A percentile compares a stretch with the other conserved stretches of the same genome.
Conservation (phyloP, 164 flowering plant genomes). For the Stephania yunnanensis region DNA sequence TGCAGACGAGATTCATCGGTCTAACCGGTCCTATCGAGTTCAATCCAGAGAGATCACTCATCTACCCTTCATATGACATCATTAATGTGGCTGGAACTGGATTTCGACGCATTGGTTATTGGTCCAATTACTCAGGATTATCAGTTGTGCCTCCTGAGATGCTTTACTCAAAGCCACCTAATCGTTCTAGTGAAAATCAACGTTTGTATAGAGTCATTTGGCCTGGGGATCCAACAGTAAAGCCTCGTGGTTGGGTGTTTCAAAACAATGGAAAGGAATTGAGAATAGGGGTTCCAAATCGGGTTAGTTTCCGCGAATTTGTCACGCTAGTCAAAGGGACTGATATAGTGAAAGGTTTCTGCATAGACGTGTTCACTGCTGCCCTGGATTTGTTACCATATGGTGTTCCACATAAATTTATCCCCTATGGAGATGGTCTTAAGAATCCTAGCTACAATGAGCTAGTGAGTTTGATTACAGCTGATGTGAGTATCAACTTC, state of each 20-base stretch:
- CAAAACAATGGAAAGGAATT: slow-evolving; percentile 54
- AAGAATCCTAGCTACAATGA: slow-evolving; percentile 66
- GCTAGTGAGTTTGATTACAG: slow-evolving; percentile 47
- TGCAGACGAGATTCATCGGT: slow-evolving; percentile 39
- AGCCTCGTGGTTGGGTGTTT: slow-evolving; percentile 84
- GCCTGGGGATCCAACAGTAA: slow-evolving; percentile 53
- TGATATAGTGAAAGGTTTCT: slow-evolving; percentile 51
- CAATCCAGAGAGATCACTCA: slow-evolving; percentile 38
- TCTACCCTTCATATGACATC: slow-evolving; percentile 66
- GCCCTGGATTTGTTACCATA: slow-evolving; percentile 77
- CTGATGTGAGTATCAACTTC: slow-evolving; percentile 56
- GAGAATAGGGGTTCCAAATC: slow-evolving; percentile 59
- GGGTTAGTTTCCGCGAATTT: slow-evolving; percentile 52
- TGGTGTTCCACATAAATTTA: slow-evolving; percentile 59
- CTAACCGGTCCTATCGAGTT: slow-evolving; percentile 57
- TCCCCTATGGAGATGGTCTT: slow-evolving; percentile 63
- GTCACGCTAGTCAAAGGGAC: slow-evolving; percentile 48
- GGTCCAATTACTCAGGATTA: slow-evolving; percentile 72
- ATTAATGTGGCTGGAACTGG: slow-evolving; percentile 73
- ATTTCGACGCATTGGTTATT: slow-evolving; percentile 51
- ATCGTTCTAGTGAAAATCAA: slow-evolving; percentile 47
- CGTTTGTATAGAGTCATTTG: slow-evolving; percentile 45
- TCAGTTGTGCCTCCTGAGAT: slow-evolving; percentile 55
- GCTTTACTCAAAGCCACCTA: slow-evolving; percentile 48
- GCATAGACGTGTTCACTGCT: slow-evolving; percentile 83